Conservation (phyloP, 768 basidiomycete genomes). For the Serpula lacrymans region DNA sequence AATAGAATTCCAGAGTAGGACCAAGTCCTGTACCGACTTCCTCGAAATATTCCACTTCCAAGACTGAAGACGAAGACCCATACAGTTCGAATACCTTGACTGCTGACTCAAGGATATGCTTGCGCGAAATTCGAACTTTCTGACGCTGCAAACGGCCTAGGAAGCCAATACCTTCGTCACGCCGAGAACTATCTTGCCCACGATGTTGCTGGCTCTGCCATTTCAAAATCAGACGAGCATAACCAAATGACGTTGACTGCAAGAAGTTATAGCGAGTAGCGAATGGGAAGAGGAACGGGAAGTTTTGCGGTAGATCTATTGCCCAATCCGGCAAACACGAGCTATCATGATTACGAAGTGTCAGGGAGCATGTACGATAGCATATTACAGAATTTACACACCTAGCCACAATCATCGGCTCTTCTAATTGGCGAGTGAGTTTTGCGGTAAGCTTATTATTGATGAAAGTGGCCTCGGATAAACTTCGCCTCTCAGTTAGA, state of each 20-base stretch:
- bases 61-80: constrained; percentile 87
- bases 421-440: constrained; percentile 94
- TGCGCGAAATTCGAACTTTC: constrained; percentile 94
- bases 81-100: constrained; percentile 97
- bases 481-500: constrained; percentile 48
- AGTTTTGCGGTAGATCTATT: constrained; percentile 90
- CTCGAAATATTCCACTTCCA: constrained; percentile 98
- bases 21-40: constrained; percentile 98
- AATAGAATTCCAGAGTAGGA: constrained; percentile 97
- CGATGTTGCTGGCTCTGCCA: constrained; percentile 89
- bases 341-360: constrained; percentile 37
- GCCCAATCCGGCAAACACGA: constrained; percentile 98
- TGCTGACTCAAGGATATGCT: constrained; percentile 92
- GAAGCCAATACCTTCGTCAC: constrained; percentile 90
- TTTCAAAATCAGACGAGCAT: constrained; percentile 90
- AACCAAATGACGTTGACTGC: constrained; percentile 96
- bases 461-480: constrained; percentile 84
- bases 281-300: constrained; percentile 99
- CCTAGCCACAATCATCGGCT: constrained; percentile 99
- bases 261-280: constrained; percentile 96
- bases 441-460: constrained; percentile 99
- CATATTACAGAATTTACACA: constrained; percentile 35
- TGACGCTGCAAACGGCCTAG: constrained; percentile 90
- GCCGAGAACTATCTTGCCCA: constrained; percentile 71
- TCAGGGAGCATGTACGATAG: background rate